Base-by-base conservation (phyloP, 352 stramenopile genomes). In the Blastocystis hominis region DNA sequence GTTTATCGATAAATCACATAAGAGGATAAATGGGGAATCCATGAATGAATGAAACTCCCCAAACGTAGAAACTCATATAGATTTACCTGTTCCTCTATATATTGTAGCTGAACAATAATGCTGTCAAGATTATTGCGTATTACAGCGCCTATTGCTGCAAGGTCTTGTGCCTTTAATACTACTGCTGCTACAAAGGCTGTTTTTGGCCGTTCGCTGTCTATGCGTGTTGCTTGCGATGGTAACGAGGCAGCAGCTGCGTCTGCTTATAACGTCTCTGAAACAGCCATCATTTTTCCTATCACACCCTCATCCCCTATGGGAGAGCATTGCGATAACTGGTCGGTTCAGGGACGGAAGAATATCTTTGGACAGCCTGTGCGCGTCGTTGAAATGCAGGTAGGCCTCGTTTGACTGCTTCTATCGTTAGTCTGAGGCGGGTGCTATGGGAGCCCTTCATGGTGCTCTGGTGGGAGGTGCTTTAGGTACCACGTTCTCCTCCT, bases 401-500 rank as follows among this genome's bases (percentile, higher is more conserved):
- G 75, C 46, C 10, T 38, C n/a, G 30, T 36, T 5, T n/a, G 1
- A 42, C 15, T 34, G 38, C 6, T 2, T 17, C n/a, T 86, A 17
- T 70, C 59, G 30, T 3, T 86, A 86, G 75, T 86, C 75, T 69
- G 75, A 86, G 62, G 75, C 75, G 42, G 91, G 92, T 63, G 92
- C 92, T 0, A 92, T 91, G 2, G 88, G 91, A 24, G 91, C 91
- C 7, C 89, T 94, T 42, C 91, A 91, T 34, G 92, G 92, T 20
- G 92, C 91, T 42, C 89, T 94, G 64, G 90, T 91, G 0, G 91
- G 91, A 0, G 91, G 92, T 69, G 89, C 90, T 38, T 90, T 84
- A 4, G 91, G 91, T 10, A 63, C 92, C 1, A 92, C 89, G 42
- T 89, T 94, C 50, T 89, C 93, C 54, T 91, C 92, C 38, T 93